Conservation (phyloP, 1,284 basidiomycete genomes). For the Kwoniella shivajii region DNA sequence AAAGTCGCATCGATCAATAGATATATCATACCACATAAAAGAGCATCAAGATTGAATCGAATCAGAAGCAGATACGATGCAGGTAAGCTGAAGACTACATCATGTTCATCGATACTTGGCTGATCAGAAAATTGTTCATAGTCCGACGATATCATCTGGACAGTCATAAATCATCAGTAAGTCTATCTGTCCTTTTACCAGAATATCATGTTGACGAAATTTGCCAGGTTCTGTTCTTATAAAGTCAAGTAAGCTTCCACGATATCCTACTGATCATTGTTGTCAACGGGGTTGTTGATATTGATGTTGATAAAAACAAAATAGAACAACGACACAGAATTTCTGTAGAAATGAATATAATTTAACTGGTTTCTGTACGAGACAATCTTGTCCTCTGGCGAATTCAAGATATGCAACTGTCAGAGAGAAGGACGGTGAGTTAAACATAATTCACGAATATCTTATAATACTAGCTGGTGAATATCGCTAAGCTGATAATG, state of each 20-base stretch:
- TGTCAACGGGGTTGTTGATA: not conserved
- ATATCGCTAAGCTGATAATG: no score
- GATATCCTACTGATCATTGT: not conserved
- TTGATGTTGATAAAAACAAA: not conserved
- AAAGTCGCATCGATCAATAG: not conserved
- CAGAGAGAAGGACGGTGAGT: slow-evolving; percentile 84
- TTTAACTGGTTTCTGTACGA: slow-evolving; percentile 93
- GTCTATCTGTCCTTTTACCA: slow-evolving; percentile 16
- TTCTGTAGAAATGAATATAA: slow-evolving; percentile 99
- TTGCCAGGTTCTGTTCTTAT: slow-evolving; percentile 74
- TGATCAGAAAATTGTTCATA: slow-evolving; percentile 55
- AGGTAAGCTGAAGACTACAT: slow-evolving; percentile 32
- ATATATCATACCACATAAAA: not conserved
- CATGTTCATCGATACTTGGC: not conserved
- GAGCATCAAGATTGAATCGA: not conserved
- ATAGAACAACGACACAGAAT: slow-evolving; percentile 87
- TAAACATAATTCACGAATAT: no score
- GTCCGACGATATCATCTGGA: slow-evolving; percentile 95
- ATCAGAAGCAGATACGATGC: slow-evolving; percentile 30
- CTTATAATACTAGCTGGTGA: not conserved
- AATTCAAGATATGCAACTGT: slow-evolving; percentile 98
- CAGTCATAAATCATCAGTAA: slow-evolving; percentile 83
- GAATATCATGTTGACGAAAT: slow-evolving; percentile 8
- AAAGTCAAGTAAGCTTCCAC: slow-evolving; percentile 83
- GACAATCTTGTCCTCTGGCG: slow-evolving; percentile 94